These are phyloP conservation scores for Globisporangium nunn DNA, from an alignment of 352 stramenopile species.

Conservation along the genomic window DNA sequence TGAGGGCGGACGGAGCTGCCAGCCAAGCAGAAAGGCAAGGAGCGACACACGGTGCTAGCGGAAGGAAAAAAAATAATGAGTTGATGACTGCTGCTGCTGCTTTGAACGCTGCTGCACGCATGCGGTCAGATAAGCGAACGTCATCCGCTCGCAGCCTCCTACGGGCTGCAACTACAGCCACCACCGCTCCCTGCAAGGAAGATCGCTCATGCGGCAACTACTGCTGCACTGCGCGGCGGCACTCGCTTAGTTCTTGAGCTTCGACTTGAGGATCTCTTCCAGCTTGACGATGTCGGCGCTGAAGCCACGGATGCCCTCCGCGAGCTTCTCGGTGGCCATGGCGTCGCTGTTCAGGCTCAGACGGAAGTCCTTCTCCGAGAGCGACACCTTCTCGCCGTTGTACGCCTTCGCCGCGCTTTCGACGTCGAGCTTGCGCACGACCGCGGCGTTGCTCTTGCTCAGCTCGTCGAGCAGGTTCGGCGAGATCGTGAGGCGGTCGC, in stretches of 20 bases:
- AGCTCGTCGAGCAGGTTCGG: conserved; percentile 92
- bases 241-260: conserved; percentile 78
- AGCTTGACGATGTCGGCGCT: conserved; percentile 97
- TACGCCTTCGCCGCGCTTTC: conserved; percentile 67
- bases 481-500: conserved; percentile 97
- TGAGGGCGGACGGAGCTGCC: too few relatives aligned
- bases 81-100: too few relatives aligned
- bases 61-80: too few relatives aligned
- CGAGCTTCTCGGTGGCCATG: conserved; percentile 97
- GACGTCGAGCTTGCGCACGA: conserved; percentile 83
- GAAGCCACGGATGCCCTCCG: conserved; percentile 97
- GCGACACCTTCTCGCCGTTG: conserved; percentile 68
- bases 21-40: too few relatives aligned
- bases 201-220: too few relatives aligned
- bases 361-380: conserved; percentile 94
- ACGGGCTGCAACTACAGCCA: too few relatives aligned
- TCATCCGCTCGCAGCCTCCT: too few relatives aligned
- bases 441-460: conserved; percentile 53
- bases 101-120: too few relatives aligned
- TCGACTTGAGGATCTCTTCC: conserved; percentile 95
- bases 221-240: neutral
- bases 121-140: too few relatives aligned
- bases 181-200: neutral
- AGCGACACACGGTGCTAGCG: too few relatives aligned
- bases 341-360: conserved; percentile 97